These are phyloP conservation scores for Paraphaeosphaeria sporulosa DNA, from an alignment of 2,329 filamentous ascomycete genomes.

Conservation along the genomic window DNA sequence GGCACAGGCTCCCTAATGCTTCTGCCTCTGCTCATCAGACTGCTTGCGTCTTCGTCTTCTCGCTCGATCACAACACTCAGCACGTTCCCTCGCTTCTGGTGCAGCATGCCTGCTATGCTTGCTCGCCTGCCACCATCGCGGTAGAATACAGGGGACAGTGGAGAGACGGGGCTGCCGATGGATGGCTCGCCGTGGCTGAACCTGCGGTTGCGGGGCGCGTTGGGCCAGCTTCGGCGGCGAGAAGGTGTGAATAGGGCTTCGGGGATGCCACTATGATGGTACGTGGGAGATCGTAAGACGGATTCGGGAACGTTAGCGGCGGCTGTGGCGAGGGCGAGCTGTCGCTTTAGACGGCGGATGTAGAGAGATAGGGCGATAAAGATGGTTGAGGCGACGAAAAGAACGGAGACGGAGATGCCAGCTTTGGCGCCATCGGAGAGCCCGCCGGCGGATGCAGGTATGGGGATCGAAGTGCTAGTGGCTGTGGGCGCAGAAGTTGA, in stretches of 20 bases:
- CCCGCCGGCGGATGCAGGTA: slow-evolving; percentile 14
- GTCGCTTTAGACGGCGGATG: slow-evolving; percentile 35
- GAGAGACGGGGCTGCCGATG: slow-evolving; percentile 18
- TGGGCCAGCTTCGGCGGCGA: slow-evolving; percentile 10
- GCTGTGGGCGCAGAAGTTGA: slow-evolving; percentile 9
- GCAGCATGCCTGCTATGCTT: slow-evolving; percentile 20
- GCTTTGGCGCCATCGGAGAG: slow-evolving; percentile 35
- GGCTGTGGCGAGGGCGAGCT: slow-evolving; percentile 26
- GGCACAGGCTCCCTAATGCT: slow-evolving; percentile 32
- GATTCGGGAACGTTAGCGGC: slow-evolving; percentile 25
- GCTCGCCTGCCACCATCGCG: slow-evolving; percentile 11
- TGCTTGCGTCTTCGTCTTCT: slow-evolving; percentile 28
- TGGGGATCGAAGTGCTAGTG: slow-evolving; percentile 23
- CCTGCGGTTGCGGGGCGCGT: slow-evolving; percentile 3
- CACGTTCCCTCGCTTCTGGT: slow-evolving; percentile 30
- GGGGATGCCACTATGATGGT: slow-evolving; percentile 8
- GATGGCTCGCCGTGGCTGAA: slow-evolving; percentile 5
- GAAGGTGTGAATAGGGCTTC: slow-evolving; percentile 3
- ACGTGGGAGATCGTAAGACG: slow-evolving; percentile 17
- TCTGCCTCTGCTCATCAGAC: slow-evolving; percentile 7
- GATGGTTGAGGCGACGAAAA: slow-evolving; percentile 21
- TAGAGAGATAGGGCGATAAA: slow-evolving; percentile 30
- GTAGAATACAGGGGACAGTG: slow-evolving; percentile 17
- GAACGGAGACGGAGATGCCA: slow-evolving; percentile 28
- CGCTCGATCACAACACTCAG: slow-evolving; percentile 32